phyloP scores from a whole-genome alignment of 441 rosid genomes.

The Aquilaria agallochum region DNA sequence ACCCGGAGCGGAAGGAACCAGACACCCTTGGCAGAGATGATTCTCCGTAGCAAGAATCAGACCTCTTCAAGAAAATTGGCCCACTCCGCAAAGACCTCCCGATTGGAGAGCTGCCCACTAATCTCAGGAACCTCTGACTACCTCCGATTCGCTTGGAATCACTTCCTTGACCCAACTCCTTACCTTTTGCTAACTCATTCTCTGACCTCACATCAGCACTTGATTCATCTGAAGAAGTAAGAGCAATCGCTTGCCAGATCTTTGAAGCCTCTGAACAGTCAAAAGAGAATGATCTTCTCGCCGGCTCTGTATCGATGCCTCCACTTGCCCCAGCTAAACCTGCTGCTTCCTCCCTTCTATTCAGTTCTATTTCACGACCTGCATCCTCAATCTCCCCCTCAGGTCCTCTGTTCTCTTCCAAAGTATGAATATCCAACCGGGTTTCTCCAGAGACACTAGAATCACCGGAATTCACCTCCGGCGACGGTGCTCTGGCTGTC shows the following conservation, averaged over 20 bases:
- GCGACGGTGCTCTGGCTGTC: constrained; percentile 3
- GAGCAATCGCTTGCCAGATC: constrained; percentile 26
- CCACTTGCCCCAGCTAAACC: constrained; percentile 1
- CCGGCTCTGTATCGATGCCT: constrained; percentile 20
- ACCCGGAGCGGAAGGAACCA: constrained; percentile 5
- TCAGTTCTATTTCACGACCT: constrained; percentile 15
- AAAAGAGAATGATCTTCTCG: constrained; percentile 53
- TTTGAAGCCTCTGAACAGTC: constrained; percentile 47
- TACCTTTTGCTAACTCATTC: constrained; percentile 8
- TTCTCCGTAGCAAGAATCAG: constrained; percentile 48
- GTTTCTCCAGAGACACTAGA: constrained; percentile 12
- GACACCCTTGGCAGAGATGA: constrained; percentile 26
- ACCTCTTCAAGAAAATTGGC: constrained; percentile 36
- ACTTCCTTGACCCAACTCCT: constrained; percentile 12
- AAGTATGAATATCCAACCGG: constrained; percentile 1
- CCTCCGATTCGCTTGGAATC: constrained; percentile 23
- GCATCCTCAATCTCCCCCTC: constrained; percentile 14
- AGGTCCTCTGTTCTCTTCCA: constrained; percentile 10
- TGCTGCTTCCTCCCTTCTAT: constrained; percentile 13
- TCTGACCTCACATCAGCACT: constrained; percentile 13
- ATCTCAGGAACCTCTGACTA: constrained; percentile 23
- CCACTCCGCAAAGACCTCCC: constrained; percentile 28
- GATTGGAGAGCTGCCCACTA: constrained; percentile 26
- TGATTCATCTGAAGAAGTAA: constrained; percentile 18
- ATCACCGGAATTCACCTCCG: constrained; percentile 10